These are phyloP conservation scores for Chrysoporthe austroafricana DNA, from an alignment of 2,329 filamentous ascomycete species.

Conservation along the genomic window DNA sequence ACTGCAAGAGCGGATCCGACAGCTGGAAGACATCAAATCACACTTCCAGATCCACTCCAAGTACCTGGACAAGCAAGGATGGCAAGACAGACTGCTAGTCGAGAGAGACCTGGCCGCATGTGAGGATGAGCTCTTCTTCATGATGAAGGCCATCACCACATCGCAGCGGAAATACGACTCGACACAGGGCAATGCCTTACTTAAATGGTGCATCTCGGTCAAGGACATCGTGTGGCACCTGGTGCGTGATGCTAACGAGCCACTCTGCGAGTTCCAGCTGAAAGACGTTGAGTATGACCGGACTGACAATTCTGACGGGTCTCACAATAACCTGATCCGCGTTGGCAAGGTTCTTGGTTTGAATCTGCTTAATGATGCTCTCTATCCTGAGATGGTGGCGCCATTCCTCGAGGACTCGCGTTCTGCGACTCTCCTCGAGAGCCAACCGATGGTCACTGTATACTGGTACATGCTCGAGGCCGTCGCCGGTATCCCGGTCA, in stretches of 20 bases:
- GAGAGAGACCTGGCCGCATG: constrained; percentile 87
- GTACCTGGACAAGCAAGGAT: constrained; percentile 84
- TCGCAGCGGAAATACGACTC: constrained; percentile 86
- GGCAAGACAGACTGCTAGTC: constrained; percentile 86
- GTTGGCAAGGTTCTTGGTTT: constrained; percentile 86
- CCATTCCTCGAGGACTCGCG: constrained; percentile 75
- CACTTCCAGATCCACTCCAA: constrained; percentile 93
- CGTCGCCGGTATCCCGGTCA: constrained; percentile 94
- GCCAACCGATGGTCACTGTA: constrained; percentile 85
- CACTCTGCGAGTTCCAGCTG: constrained; percentile 90
- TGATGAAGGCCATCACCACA: constrained; percentile 99
- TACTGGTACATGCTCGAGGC: constrained; percentile 99
- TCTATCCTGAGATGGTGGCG: constrained; percentile 94
- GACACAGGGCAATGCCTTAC: constrained; percentile 74
- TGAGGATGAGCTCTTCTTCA: constrained; percentile 97
- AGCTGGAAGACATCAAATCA: constrained; percentile 93
- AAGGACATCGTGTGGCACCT: constrained; percentile 98
- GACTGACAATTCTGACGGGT: constrained; percentile 95
- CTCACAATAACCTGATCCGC: constrained; percentile 89
- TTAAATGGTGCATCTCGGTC: constrained; percentile 93
- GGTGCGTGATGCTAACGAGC: constrained; percentile 82
- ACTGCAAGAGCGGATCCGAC: constrained; percentile 88
- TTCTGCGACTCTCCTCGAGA: constrained; percentile 55
- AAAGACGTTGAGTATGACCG: constrained; percentile 91
- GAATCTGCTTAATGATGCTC: constrained; percentile 86